A percentile compares a stretch with the other conserved stretches of the same genome.
Conservation (phyloP, 805 yeast species). For the Saturnispora serradocipensis region DNA sequence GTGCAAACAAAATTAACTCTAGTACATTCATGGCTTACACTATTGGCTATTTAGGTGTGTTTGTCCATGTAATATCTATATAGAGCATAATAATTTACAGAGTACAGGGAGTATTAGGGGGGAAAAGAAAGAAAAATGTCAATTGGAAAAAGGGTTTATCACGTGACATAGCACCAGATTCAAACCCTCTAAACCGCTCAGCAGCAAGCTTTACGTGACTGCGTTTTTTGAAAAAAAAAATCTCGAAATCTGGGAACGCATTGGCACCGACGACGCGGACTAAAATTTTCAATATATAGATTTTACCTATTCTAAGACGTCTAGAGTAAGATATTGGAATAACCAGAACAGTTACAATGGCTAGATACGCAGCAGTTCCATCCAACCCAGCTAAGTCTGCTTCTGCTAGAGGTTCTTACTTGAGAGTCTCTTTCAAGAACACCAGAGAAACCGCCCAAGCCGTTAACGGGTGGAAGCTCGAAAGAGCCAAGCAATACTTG, state of each 20-base stretch:
- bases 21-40: neutral
- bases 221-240: constrained; percentile 1
- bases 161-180: neutral
- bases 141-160: neutral
- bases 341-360: constrained; percentile 45
- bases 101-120: neutral
- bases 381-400: constrained; percentile 99
- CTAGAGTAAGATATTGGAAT: neutral
- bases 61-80: too few species aligned
- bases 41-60: neutral
- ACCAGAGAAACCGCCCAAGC: constrained; percentile 99
- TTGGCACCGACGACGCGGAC: neutral
- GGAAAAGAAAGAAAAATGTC: neutral
- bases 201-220: neutral
- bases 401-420: constrained; percentile 98
- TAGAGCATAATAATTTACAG: too few species aligned
- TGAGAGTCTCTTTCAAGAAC: constrained; percentile 99
- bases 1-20: neutral
- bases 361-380: constrained; percentile 99
- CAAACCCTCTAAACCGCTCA: constrained; percentile 1
- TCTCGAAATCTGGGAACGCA: neutral
- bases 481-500: constrained; percentile 92
- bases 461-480: constrained; percentile 94
- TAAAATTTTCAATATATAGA: constrained; percentile 2
- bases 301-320: constrained; percentile 1